phyloP scores from a whole-genome alignment of 2,329 filamentous ascomycete genomes.

The Teratosphaeria nubilosa region DNA sequence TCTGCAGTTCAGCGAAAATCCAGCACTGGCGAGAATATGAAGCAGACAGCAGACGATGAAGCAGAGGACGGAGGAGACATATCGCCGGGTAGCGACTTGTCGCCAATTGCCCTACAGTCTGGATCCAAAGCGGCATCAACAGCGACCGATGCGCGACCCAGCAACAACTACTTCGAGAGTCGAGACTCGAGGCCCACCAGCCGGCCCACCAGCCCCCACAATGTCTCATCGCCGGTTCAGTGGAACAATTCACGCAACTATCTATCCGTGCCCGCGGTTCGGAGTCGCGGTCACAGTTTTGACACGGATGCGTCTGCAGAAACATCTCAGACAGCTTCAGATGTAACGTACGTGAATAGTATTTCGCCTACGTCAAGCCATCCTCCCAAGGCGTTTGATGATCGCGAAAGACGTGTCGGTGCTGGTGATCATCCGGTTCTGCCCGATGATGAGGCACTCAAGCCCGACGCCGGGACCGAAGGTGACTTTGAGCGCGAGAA shows the following conservation, averaged over 20 bases:
- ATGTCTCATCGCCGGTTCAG: slow-evolving; percentile 54
- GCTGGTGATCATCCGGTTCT: slow-evolving; percentile 43
- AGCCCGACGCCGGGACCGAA: slow-evolving; percentile 66
- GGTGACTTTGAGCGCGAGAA: slow-evolving; percentile 63
- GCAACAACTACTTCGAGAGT: slow-evolving; percentile 56
- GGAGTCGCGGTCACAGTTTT: slow-evolving; percentile 55
- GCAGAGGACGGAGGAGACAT: slow-evolving; percentile 23
- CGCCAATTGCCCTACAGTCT: slow-evolving; percentile 8
- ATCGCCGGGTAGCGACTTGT: slow-evolving; percentile 11
- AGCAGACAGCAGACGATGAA: slow-evolving; percentile 14
- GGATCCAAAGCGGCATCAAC: slow-evolving; percentile 13
- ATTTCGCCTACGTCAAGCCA: slow-evolving; percentile 26
- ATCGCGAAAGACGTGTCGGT: slow-evolving; percentile 12
- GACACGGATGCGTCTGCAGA: slow-evolving; percentile 52
- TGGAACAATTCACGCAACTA: slow-evolving; percentile 47
- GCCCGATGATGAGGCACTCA: slow-evolving; percentile 58
- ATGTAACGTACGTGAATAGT: slow-evolving; percentile 49
- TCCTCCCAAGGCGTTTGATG: slow-evolving; percentile 17
- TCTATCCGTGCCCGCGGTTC: slow-evolving; percentile 52
- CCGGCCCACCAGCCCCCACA: slow-evolving; percentile 57
- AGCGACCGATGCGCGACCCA: slow-evolving; percentile 41
- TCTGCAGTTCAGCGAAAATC: slow-evolving; percentile 35
- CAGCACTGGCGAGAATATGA: slow-evolving; percentile 25
- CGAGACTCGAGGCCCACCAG: slow-evolving; percentile 55
- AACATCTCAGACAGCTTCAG: slow-evolving; percentile 47